phyloP scores from a whole-genome alignment of 768 basidiomycete species.

The Calocybe gangraenosa region DNA sequence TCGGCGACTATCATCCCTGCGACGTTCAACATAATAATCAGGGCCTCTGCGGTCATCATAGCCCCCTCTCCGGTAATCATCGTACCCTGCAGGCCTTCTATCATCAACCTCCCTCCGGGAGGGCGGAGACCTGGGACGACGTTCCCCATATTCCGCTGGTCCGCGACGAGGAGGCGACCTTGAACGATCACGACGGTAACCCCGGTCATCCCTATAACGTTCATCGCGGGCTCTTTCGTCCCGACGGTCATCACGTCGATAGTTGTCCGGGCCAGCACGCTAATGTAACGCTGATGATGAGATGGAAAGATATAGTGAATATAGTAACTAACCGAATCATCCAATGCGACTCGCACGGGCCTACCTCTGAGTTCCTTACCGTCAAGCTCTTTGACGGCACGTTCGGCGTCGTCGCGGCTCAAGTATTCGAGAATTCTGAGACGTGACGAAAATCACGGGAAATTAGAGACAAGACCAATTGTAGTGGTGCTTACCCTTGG shows the following conservation, averaged over 20 bases:
- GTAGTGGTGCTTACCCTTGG: conserved; percentile 64
- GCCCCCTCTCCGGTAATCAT: conserved; percentile 81
- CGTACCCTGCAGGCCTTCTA: conserved; percentile 89
- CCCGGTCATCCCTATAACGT: conserved; percentile 51
- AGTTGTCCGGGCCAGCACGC: conserved; percentile 70
- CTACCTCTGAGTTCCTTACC: conserved; percentile 85
- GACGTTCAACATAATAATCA: conserved; percentile 85
- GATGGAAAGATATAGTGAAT: conserved; percentile 3
- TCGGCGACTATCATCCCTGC: conserved; percentile 76
- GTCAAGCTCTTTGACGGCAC: conserved; percentile 85
- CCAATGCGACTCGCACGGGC: conserved; percentile 65
- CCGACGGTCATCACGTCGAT: conserved; percentile 70
- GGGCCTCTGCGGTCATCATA: conserved; percentile 81
- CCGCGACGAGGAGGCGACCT: conserved; percentile 70
- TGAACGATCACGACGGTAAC: conserved; percentile 75
- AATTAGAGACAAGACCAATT: not conserved
- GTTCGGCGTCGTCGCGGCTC: conserved; percentile 85
- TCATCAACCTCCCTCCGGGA: conserved; percentile 79
- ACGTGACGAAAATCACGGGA: not conserved
- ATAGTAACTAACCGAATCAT: conserved; percentile 49
- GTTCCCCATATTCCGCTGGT: conserved; percentile 61
- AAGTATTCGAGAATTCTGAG: conserved; percentile 86
- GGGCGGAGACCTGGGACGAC: conserved; percentile 79
- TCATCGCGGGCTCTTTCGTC: conserved; percentile 62
- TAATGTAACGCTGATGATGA: conserved; percentile 21